A percentile compares a stretch with the other conserved stretches of the same genome.
phyloP scores from a whole-genome alignment of 2,329 filamentous ascomycete genomes.

The Hypoxylon sp. region DNA sequence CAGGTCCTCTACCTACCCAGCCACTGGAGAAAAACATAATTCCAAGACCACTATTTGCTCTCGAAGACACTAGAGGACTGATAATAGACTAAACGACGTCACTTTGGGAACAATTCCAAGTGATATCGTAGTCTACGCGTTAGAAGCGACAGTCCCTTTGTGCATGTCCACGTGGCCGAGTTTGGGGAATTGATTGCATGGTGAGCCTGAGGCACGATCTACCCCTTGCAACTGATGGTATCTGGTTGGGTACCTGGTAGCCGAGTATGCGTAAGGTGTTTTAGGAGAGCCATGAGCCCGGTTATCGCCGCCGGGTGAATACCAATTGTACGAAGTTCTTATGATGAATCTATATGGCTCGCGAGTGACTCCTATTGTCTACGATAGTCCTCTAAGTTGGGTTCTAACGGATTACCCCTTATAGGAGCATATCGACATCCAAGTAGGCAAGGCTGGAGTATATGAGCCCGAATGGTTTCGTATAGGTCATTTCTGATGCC shows the following conservation, averaged over 20 bases:
- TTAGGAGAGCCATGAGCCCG: neutral
- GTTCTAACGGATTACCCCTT: neutral
- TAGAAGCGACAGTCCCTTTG: constrained; percentile 4
- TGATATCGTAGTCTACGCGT: neutral
- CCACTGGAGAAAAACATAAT: neutral
- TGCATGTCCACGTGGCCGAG: constrained; percentile 13
- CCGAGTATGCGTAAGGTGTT: neutral
- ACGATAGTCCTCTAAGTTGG: neutral
- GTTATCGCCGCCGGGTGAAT: no score
- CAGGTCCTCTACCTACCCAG: neutral
- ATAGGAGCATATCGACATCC: neutral
- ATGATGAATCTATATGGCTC: neutral
- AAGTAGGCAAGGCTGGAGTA: neutral
- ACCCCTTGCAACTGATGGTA: neutral
- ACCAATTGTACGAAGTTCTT: neutral
- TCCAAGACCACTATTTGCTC: neutral
- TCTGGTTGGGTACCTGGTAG: neutral
- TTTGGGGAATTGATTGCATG: neutral
- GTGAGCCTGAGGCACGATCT: neutral
- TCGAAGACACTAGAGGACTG: neutral
- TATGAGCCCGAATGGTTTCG: neutral
- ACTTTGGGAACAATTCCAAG: neutral
- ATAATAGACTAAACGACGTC: neutral
- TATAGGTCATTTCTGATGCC: neutral
- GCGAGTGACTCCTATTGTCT: neutral